These are phyloP conservation scores for Bocquillonia castaneifolia DNA, from an alignment of 441 rosid species.

Conservation along the genomic window DNA sequence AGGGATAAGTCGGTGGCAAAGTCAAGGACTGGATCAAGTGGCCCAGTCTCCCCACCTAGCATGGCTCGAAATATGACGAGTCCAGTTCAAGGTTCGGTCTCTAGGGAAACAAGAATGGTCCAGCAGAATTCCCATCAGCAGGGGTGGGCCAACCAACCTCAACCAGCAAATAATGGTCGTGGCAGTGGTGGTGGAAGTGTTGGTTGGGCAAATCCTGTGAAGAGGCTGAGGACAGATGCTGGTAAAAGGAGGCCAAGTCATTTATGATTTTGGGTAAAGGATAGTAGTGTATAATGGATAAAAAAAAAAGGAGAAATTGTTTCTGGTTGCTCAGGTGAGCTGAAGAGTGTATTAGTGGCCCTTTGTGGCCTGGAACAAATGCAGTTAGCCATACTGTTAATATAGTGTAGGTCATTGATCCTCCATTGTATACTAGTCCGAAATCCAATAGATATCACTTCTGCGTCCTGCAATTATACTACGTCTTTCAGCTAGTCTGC, in stretches of 20 bases:
- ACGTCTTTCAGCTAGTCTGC: background rate
- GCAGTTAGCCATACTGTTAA: constrained; percentile 32
- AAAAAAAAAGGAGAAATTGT: constrained; percentile 12
- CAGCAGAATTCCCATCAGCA: constrained; percentile 54
- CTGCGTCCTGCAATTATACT: constrained; percentile 25
- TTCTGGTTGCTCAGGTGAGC: constrained; percentile 22
- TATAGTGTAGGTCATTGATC: constrained; percentile 33
- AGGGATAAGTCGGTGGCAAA: constrained; percentile 67
- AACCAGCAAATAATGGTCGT: constrained; percentile 37
- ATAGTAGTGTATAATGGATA: constrained; percentile 28
- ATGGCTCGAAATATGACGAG: constrained; percentile 58
- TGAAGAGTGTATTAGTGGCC: constrained; percentile 24
- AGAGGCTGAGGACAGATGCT: constrained; percentile 90
- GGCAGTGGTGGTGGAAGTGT: constrained; percentile 53
- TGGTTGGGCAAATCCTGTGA: constrained; percentile 99
- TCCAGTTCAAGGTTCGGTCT: constrained; percentile 42
- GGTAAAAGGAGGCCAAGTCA: constrained; percentile 95
- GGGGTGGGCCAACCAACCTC: constrained; percentile 67
- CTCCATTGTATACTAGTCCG: constrained; percentile 29
- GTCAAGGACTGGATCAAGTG: constrained; percentile 60
- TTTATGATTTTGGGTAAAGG: constrained; percentile 35
- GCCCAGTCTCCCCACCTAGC: constrained; percentile 80
- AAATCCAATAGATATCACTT: constrained; percentile 27
- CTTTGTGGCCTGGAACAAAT: constrained; percentile 28
- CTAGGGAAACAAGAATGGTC: constrained; percentile 49